These are phyloP conservation scores for Solanum medicagineum DNA, from an alignment of 257 asterid species.

Conservation along the genomic window DNA sequence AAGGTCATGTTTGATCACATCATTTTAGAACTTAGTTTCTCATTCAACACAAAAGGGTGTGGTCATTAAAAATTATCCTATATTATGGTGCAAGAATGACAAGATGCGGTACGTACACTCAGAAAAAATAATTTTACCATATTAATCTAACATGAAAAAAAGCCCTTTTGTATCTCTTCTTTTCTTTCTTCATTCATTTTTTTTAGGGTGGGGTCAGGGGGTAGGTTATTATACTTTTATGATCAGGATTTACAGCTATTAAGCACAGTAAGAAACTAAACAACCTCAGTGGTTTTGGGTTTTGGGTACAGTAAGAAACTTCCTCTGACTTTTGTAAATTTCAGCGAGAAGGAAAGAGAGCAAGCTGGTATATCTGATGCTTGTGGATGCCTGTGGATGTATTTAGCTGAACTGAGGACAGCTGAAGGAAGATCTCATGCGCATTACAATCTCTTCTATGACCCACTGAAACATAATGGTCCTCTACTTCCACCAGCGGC, in stretches of 20 bases:
- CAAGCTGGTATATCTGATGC: constrained; percentile 75
- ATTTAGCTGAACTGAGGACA: constrained; percentile 69
- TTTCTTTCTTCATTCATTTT: not conserved
- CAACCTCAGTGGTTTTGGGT: not conserved
- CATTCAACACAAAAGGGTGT: not conserved
- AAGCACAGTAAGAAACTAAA: not conserved
- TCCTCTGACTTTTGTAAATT: not conserved
- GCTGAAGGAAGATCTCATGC: constrained; percentile 62
- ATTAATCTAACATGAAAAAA: not conserved
- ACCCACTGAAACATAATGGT: constrained; percentile 54
- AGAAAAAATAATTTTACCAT: not conserved
- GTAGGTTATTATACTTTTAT: not conserved
- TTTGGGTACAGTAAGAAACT: too few relatives aligned
- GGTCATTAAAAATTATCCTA: not conserved
- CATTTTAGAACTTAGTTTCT: not conserved
- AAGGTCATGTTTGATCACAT: not conserved
- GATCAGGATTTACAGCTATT: not conserved
- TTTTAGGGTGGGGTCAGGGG: not conserved
- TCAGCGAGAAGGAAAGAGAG: constrained; percentile 90
- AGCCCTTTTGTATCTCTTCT: too few relatives aligned
- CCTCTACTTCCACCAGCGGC: constrained; percentile 94
- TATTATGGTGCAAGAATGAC: not conserved
- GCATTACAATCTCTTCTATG: constrained; percentile 79
- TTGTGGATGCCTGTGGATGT: constrained; percentile 84
- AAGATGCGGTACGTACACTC: not conserved